Evolutionary conservation across 2,329 filamentous ascomycete species (phyloP), one percentile per base, ranked within the genome.

Genomic region (Rhynchosporium agropyri): DNA sequence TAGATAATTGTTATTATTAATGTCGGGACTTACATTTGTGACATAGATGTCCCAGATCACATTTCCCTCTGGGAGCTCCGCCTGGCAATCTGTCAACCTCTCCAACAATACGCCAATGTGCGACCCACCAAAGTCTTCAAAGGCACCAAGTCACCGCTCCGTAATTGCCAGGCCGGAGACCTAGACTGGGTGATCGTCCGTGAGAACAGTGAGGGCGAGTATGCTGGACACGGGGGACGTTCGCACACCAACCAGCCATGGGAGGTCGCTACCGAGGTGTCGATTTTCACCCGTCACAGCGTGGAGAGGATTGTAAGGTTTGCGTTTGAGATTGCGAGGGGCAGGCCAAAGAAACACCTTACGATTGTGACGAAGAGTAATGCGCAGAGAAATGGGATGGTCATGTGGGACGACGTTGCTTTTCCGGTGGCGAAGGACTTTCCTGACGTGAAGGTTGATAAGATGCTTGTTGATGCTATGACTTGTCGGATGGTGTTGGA

Each of bases 81-180:
- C 40, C 78, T 89, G 1, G 84, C 85, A 1, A 86, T 89, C 67
- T 83, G 86, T 68, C 84, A 88, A 68, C 78, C 82, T 12, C 76
- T 89, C 55, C 85, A 88, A 67, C 85, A 88, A 70, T 89, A 87
- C 68, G 85, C 85, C 63, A 89, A 89, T 69, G 83, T 89, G 1
- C 81, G 86, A 4, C 86, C 86, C 0, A 87, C 83, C 0, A 80
- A 80, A 42, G 80, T 86, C 40, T 80, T 89, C 60, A 79, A 79
- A 13, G 85, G 85, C 28, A 84, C 82, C 0, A 75, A 79, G 64
- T 86, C 84, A 0, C 85, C 85, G 0, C 77, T 88, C 7, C 63
- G 71, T 8, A 78, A 82, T 70, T 72, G 70, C 59, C 63, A 63
- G 26, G 29, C 58, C 3, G 81, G 81, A 3, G 81, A 86, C 61